Conservation (phyloP, 2,329 filamentous ascomycete genomes). For the Nemania sp. region DNA sequence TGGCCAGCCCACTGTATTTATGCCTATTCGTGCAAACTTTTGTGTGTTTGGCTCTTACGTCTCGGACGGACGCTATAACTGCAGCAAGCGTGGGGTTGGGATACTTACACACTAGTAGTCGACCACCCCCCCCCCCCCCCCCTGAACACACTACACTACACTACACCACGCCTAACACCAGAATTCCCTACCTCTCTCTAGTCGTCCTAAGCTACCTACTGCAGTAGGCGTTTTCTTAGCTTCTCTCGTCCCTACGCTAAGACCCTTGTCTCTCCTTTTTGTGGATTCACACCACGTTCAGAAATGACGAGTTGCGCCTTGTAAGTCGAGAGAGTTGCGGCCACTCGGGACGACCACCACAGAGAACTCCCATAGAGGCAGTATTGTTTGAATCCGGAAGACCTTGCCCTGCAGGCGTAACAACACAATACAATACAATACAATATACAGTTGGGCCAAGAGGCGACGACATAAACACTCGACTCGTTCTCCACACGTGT, state of each 20-base stretch:
- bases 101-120: background rate
- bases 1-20: too few species aligned
- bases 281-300: conserved; percentile 31
- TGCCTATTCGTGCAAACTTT: conserved; percentile 15
- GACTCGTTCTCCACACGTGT: conserved; percentile 27
- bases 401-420: background rate
- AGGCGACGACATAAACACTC: conserved; percentile 17
- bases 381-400: conserved; percentile 8
- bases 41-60: conserved; percentile 24
- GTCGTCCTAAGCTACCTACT: conserved; percentile 26
- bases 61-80: conserved; percentile 1
- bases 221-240: conserved; percentile 29
- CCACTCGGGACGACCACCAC: conserved; percentile 12
- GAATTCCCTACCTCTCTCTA: conserved; percentile 16
- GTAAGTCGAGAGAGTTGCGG: conserved; percentile 8
- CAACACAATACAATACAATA: too few species aligned
- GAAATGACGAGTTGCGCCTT: conserved; percentile 21
- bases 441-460: background rate
- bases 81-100: too few species aligned
- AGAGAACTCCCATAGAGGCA: background rate
- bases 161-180: too few species aligned
- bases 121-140: conserved; percentile 6
- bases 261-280: conserved; percentile 26
- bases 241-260: conserved; percentile 20
- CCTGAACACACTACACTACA: too few species aligned